Evolutionary conservation across 2,329 filamentous ascomycete genomes (phyloP).

Genomic region (Fusarium vanettenii): DNA sequence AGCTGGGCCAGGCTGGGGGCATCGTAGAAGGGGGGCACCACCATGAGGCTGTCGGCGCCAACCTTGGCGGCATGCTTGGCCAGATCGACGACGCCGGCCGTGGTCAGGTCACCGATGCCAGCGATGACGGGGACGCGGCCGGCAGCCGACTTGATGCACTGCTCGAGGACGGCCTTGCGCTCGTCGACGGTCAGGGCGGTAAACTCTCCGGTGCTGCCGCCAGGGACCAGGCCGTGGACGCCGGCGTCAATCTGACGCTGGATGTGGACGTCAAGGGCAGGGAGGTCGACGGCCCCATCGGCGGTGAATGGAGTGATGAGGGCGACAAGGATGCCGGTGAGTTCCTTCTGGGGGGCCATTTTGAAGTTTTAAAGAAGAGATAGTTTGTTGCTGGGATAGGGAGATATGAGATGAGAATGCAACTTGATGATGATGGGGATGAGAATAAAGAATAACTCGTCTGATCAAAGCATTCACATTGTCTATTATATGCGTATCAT

Average conservation of each 20-base stretch:
- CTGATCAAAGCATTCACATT: background rate
- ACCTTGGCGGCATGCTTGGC: constrained; percentile 49
- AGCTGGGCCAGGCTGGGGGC: constrained; percentile 50
- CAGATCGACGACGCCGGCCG: constrained; percentile 44
- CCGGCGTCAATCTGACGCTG: constrained; percentile 57
- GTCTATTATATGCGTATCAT: constrained; percentile 23
- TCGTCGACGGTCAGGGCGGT: constrained; percentile 56
- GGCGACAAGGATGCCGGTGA: constrained; percentile 60
- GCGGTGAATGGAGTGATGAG: constrained; percentile 60
- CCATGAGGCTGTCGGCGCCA: constrained; percentile 57
- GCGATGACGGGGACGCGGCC: constrained; percentile 56
- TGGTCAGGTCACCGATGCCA: constrained; percentile 58
- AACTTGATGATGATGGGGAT: background rate
- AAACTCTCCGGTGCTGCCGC: constrained; percentile 62
- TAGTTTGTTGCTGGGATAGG: background rate
- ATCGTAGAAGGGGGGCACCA: constrained; percentile 63
- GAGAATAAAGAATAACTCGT: background rate
- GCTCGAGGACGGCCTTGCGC: constrained; percentile 57
- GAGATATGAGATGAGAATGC: background rate
- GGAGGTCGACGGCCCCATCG: constrained; percentile 54
- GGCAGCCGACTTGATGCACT: constrained; percentile 48
- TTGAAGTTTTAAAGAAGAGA: background rate
- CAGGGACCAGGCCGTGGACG: constrained; percentile 62
- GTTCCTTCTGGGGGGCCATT: constrained; percentile 40
- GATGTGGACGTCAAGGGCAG: constrained; percentile 52